Evolutionary conservation across 139 green algal species (phyloP), one percentile per base, ranked within the genome.

Genomic region (Coccomyxa sp.): DNA sequence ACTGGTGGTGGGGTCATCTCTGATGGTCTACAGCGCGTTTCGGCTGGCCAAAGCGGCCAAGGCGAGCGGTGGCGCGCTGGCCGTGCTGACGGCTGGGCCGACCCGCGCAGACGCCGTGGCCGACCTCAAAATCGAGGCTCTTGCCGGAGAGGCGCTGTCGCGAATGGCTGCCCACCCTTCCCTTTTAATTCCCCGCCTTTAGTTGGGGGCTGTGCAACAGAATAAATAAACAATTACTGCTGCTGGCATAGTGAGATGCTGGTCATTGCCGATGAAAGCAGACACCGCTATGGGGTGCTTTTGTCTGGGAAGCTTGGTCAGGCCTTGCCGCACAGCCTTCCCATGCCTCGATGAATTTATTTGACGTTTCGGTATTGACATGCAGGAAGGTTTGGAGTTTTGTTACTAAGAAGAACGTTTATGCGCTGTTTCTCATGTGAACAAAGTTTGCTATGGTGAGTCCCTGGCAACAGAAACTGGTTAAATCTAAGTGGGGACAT

Each of bases 21-120:
- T 95, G 25, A 86, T 88, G 82, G 93, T 88, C 76, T 97, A 91
- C 82, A 95, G 89, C 23, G 95, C 93, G 15, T 97, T 93, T 82
- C 85, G 95, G 45, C 88, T 98, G 21, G 90, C 92, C 12, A 94
- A 95, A 80, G 89, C 90, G 10, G 92, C 92, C 21, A 90, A 90
- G 66, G 89, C 87, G 18, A 67, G 71, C 17, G 90, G 90, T 0
- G 90, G 87, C 1, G 45, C 38, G n/a, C 75, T 98, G 25, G 90
- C 89, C 0, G 85, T 96, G 0, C 32, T 98, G 13, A 95, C 92
- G 17, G 89, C 92, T 1, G 95, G 95, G 0, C 86, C 89, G 0
- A 98, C 93, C 0, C 86, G 95, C 0, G 94, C 91, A 0, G 95
- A 98, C 86, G 83, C 86, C 25, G 63, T 97, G 21, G 89, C 86